Evolutionary conservation across 257 asterid species (phyloP).

Genomic region (Leonotis leonurus): DNA sequence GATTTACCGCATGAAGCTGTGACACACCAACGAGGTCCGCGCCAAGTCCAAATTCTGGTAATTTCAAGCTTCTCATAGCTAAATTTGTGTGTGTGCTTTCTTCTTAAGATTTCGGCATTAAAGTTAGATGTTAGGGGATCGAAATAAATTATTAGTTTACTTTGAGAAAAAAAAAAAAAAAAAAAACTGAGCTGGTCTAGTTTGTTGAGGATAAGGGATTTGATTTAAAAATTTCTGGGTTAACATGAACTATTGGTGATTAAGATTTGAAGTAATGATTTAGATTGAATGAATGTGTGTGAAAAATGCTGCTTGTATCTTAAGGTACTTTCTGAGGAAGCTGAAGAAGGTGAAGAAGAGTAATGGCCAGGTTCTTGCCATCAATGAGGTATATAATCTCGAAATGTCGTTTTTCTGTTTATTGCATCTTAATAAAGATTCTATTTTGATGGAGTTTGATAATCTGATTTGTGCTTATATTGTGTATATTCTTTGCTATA

Average conservation of each 20-base stretch:
- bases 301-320: not conserved
- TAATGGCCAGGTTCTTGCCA: conserved; percentile 47
- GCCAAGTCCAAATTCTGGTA: conserved; percentile 81
- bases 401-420: not conserved
- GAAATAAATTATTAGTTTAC: not conserved
- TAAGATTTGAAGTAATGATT: not conserved
- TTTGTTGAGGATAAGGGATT: not conserved
- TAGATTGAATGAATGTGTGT: not conserved
- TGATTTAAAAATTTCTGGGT: not conserved
- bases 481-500: not conserved
- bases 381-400: conserved; percentile 35
- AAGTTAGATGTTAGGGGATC: not conserved
- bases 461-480: not conserved
- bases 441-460: not conserved
- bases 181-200: not conserved
- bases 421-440: not conserved
- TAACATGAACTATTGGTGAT: not conserved
- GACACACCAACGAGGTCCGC: conserved; percentile 86
- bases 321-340: conserved; percentile 49
- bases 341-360: conserved; percentile 52
- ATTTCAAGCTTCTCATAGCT: not conserved
- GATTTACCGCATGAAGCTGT: conserved; percentile 80
- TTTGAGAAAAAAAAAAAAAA: too few relatives aligned
- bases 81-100: not conserved
- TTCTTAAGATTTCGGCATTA: not conserved